phyloP scores from a whole-genome alignment of 164 flowering plant genomes.

The Magnolia officinalis region DNA sequence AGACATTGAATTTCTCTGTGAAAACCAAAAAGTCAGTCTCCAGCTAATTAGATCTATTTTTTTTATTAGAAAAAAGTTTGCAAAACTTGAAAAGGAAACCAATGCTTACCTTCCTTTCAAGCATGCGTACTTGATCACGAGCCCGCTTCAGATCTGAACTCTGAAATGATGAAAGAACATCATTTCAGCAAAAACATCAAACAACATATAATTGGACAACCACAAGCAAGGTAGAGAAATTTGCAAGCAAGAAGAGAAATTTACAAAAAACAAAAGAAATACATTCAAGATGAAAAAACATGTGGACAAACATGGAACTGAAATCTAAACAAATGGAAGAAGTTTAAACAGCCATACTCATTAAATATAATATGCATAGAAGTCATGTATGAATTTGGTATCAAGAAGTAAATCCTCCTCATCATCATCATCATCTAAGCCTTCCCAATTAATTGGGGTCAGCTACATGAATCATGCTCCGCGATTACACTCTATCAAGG shows the following conservation, averaged over 20 bases:
- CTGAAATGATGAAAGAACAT: conserved; percentile 27
- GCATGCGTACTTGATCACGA: conserved; percentile 61
- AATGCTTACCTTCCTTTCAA: conserved; percentile 66
- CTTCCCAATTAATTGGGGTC: too few species aligned
- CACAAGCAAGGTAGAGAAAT: not conserved
- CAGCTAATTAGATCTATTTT: too few species aligned
- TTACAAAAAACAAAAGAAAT: not conserved
- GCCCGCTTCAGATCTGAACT: conserved; percentile 55
- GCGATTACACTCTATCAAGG: too few species aligned
- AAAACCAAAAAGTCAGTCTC: too few species aligned
- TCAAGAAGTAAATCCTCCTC: not conserved
- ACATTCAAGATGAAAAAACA: not conserved
- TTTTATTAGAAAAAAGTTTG: not conserved
- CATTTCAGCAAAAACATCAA: not conserved
- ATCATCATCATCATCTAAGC: too few species aligned
- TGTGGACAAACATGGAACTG: not conserved
- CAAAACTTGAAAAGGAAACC: not conserved
- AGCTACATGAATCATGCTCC: too few species aligned
- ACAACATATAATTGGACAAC: not conserved
- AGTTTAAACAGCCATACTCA: not conserved
- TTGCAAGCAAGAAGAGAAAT: not conserved
- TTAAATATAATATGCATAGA: not conserved
- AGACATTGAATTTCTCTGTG: too few species aligned
- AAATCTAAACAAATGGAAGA: not conserved
- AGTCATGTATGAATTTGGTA: not conserved